phyloP scores from a whole-genome alignment of 2,329 filamentous ascomycete species.

The Cordyceps tenuipes region DNA sequence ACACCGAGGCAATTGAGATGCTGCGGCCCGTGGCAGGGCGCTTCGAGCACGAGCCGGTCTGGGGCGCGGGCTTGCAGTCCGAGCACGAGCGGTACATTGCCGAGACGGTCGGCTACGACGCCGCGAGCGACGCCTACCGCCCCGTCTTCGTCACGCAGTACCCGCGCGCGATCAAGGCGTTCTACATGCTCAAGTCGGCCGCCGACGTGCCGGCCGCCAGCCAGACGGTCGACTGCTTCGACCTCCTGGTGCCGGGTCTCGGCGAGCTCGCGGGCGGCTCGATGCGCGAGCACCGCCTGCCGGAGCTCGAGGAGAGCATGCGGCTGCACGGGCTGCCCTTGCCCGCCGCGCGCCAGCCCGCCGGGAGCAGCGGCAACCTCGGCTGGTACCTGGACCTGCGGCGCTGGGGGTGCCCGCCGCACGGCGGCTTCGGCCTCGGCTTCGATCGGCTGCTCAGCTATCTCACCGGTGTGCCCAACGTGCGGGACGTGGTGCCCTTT shows the following conservation, averaged over 20 bases:
- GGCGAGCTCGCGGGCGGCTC: slow-evolving; percentile 86
- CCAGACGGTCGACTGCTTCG: slow-evolving; percentile 77
- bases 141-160: slow-evolving; percentile 93
- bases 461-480: slow-evolving; percentile 69
- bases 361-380: slow-evolving; percentile 29
- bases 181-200: slow-evolving; percentile 52
- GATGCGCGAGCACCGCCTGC: slow-evolving; percentile 73
- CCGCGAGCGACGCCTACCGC: slow-evolving; percentile 37
- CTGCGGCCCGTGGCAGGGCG: slow-evolving; percentile 51
- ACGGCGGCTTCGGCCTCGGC: slow-evolving; percentile 84
- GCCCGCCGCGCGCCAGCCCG: slow-evolving; percentile 15
- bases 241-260: slow-evolving; percentile 76
- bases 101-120: slow-evolving; percentile 45
- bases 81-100: slow-evolving; percentile 92
- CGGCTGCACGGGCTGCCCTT: slow-evolving; percentile 52
- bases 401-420: slow-evolving; percentile 82
- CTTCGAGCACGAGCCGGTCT: slow-evolving; percentile 63
- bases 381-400: slow-evolving; percentile 86
- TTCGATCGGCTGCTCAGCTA: slow-evolving; percentile 84
- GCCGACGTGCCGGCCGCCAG: slow-evolving; percentile 21
- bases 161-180: slow-evolving; percentile 81
- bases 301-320: slow-evolving; percentile 63
- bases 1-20: slow-evolving; percentile 64
- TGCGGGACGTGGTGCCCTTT: slow-evolving; percentile 80
- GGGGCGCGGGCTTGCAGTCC: slow-evolving; percentile 69